Conservation (phyloP, 2,329 filamentous ascomycete genomes). For the Fusarium nurragi region DNA sequence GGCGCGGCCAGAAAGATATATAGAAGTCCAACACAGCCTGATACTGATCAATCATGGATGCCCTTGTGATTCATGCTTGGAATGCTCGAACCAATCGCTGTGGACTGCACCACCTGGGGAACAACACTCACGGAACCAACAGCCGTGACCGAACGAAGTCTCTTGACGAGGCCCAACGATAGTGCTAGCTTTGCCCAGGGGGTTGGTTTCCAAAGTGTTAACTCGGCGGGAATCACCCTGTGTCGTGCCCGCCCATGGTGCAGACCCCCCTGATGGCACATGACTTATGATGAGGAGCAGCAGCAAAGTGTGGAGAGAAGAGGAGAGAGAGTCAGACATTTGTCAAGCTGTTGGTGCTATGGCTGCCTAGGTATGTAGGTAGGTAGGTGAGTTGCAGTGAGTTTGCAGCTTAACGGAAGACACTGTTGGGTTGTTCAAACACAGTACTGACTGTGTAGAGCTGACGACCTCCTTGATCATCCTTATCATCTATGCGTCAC, state of each 20-base stretch:
- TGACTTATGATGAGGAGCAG: slow-evolving; percentile 22
- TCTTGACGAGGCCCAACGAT: slow-evolving; percentile 5
- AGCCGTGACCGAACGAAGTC: slow-evolving; percentile 1
- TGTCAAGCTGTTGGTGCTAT: slow-evolving; percentile 9
- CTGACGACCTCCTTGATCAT: not conserved
- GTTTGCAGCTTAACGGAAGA: not conserved
- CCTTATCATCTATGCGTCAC: slow-evolving; percentile 8
- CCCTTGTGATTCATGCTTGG: slow-evolving; percentile 8
- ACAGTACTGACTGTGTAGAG: slow-evolving; percentile 5
- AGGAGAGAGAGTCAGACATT: slow-evolving; percentile 7
- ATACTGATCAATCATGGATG: slow-evolving; percentile 37
- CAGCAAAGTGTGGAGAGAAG: slow-evolving; percentile 8
- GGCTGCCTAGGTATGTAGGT: not conserved
- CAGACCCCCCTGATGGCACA: slow-evolving; percentile 7
- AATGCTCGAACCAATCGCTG: not conserved
- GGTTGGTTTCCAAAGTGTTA: slow-evolving; percentile 15
- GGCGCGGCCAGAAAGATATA: slow-evolving; percentile 36
- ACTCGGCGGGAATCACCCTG: slow-evolving; percentile 23
- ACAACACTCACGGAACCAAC: not conserved
- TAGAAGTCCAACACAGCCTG: slow-evolving; percentile 39
- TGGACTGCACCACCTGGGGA: not conserved
- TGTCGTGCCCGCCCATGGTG: slow-evolving; percentile 20
- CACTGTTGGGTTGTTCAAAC: not conserved
- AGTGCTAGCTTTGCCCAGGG: slow-evolving; percentile 13
- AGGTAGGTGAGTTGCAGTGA: slow-evolving; percentile 5